Percentiles rank a stretch among this genome's conserved stretches.
Evolutionary conservation across 257 asterid genomes (phyloP).

Genomic region (Capsicum baccatum): DNA sequence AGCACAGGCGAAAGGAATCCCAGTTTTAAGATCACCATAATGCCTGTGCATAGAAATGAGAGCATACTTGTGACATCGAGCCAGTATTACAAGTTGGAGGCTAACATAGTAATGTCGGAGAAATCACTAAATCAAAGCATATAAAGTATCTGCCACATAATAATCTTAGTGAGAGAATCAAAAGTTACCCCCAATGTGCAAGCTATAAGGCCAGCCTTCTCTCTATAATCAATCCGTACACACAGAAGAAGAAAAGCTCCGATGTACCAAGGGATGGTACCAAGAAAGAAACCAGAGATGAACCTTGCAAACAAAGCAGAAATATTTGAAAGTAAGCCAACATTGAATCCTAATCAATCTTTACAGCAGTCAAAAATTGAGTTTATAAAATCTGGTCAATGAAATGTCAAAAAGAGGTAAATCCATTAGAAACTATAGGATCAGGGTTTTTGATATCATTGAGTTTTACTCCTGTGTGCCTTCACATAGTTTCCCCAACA

Average conservation of each 20-base stretch:
- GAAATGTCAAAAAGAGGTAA: not conserved
- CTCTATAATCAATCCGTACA: conserved; percentile 86
- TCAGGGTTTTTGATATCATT: not conserved
- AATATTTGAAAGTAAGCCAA: not conserved
- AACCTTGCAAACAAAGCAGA: conserved; percentile 57
- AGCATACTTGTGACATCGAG: conserved; percentile 11
- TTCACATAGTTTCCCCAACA: conserved; percentile 20
- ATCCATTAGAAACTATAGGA: not conserved
- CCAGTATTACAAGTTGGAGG: not conserved
- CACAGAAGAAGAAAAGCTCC: conserved; percentile 83
- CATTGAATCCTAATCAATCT: not conserved
- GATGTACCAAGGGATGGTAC: conserved; percentile 91
- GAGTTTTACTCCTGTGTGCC: not conserved
- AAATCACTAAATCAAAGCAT: not conserved
- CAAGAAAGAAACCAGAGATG: conserved; percentile 79
- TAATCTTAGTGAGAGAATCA: not conserved
- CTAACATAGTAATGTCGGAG: not conserved
- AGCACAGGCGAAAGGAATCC: not conserved
- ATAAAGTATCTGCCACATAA: not conserved
- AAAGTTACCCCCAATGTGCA: conserved; percentile 84
- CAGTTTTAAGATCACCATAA: not conserved
- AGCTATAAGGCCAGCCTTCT: conserved; percentile 88
- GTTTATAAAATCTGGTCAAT: not conserved
- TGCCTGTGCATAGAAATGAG: not conserved
- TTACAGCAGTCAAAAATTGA: not conserved